Conservation (phyloP, 2,329 filamentous ascomycete genomes). For the Colletotrichum scovillei region DNA sequence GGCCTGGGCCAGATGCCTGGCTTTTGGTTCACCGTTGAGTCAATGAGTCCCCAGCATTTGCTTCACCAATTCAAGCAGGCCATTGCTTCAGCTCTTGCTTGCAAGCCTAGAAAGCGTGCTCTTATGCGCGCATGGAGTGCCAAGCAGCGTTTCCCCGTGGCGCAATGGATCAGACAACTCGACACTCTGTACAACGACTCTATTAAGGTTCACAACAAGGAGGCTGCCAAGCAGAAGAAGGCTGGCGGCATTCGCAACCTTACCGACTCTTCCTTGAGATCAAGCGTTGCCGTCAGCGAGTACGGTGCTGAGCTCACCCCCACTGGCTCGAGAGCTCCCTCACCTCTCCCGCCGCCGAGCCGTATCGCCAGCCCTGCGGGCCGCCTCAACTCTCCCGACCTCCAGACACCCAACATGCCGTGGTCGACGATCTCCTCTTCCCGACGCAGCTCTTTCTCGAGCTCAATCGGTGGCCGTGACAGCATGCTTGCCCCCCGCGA, state of each 20-base stretch:
- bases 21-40: constrained; percentile 78
- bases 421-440: constrained; percentile 31
- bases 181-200: constrained; percentile 70
- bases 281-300: constrained; percentile 29
- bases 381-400: constrained; percentile 28
- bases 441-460: constrained; percentile 33
- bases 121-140: constrained; percentile 74
- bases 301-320: constrained; percentile 23
- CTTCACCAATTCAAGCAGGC: constrained; percentile 74
- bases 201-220: constrained; percentile 61
- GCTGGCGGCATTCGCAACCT: constrained; percentile 28
- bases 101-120: constrained; percentile 64
- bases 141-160: constrained; percentile 74
- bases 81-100: constrained; percentile 70
- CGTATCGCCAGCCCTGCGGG: constrained; percentile 30
- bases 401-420: constrained; percentile 26
- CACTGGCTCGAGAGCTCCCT: constrained; percentile 23
- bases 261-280: constrained; percentile 29
- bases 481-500: constrained; percentile 15
- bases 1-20: constrained; percentile 78
- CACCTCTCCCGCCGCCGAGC: constrained; percentile 25
- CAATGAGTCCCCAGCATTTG: constrained; percentile 70
- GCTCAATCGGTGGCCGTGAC: constrained; percentile 23
- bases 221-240: constrained; percentile 39
- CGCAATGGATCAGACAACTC: constrained; percentile 73